Percentiles rank a stretch among this genome's conserved stretches.
Conservation (phyloP, 805 yeast genomes). For the Pichia deserticola region DNA sequence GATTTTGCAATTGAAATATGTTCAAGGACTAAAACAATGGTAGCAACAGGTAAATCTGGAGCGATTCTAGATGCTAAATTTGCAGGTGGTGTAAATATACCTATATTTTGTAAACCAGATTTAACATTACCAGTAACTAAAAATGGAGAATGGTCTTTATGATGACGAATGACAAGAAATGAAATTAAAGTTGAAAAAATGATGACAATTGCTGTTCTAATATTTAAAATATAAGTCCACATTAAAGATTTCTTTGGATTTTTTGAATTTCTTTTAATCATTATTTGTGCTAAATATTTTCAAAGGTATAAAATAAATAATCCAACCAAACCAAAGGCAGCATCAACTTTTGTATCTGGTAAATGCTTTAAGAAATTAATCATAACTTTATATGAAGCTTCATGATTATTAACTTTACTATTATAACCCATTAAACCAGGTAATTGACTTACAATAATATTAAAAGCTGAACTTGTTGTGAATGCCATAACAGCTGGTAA, state of each 20-base stretch:
- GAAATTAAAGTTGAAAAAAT: conserved; percentile 76
- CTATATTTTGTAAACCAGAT: conserved; percentile 69
- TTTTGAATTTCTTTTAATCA: conserved; percentile 54
- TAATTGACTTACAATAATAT: conserved; percentile 74
- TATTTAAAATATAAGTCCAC: conserved; percentile 58
- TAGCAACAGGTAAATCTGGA: conserved; percentile 79
- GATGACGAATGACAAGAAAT: conserved; percentile 58
- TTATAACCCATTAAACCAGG: conserved; percentile 78
- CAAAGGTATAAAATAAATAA: conserved; percentile 62
- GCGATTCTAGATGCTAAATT: conserved; percentile 56
- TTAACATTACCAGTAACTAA: conserved; percentile 71
- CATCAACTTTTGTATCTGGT: conserved; percentile 63
- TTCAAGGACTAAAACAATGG: conserved; percentile 73
- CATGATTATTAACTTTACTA: conserved; percentile 46
- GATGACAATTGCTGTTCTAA: conserved; percentile 75
- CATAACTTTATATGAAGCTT: conserved; percentile 60
- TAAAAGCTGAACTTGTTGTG: conserved; percentile 90
- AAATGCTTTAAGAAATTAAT: conserved; percentile 67
- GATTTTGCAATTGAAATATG: conserved; percentile 91
- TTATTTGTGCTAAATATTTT: conserved; percentile 56
- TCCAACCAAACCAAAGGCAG: conserved; percentile 81
- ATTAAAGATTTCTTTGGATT: conserved; percentile 52
- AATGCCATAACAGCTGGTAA: conserved; percentile 89
- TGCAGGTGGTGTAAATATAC: conserved; percentile 54
- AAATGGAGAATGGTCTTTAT: conserved; percentile 36